These are phyloP conservation scores for Yamadazyma ubonensis DNA, from an alignment of 805 yeast genomes.

Conservation along the genomic window DNA sequence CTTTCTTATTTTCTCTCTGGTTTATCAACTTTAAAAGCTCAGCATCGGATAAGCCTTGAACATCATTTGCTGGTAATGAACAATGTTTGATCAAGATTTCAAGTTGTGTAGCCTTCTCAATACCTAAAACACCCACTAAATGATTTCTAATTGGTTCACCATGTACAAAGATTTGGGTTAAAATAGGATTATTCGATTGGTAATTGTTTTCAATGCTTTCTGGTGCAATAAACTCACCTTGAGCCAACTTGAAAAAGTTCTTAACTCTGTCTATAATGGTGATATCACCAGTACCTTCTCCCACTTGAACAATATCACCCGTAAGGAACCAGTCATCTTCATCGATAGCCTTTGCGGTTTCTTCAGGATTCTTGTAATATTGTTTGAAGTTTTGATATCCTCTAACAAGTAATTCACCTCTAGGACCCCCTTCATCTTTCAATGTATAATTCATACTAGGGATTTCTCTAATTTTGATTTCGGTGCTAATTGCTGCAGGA, in stretches of 20 bases:
- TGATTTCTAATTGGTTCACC: constrained; percentile 30
- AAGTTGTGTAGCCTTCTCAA: constrained; percentile 21
- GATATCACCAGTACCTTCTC: constrained; percentile 26
- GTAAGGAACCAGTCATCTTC: constrained; percentile 57
- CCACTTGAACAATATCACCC: constrained; percentile 48
- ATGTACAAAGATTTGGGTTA: constrained; percentile 31
- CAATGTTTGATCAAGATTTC: constrained; percentile 19
- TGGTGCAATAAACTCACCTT: constrained; percentile 44
- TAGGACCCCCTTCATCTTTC: constrained; percentile 31
- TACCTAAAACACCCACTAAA: constrained; percentile 31
- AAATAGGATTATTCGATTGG: constrained; percentile 27
- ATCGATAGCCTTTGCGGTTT: constrained; percentile 45
- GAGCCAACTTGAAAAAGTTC: constrained; percentile 47
- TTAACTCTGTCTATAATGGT: constrained; percentile 50
- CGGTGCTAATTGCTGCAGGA: constrained; percentile 52
- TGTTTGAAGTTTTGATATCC: constrained; percentile 56
- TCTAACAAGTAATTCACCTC: constrained; percentile 57
- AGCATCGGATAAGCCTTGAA: constrained; percentile 10
- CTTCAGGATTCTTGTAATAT: constrained; percentile 49
- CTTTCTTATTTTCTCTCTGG: constrained; percentile 20
- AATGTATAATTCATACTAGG: constrained; percentile 57
- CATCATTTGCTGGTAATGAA: constrained; percentile 4
- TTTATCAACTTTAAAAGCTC: constrained; percentile 25
- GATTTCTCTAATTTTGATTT: constrained; percentile 56
- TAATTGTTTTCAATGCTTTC: constrained; percentile 39